Conservation (phyloP, 2,329 filamentous ascomycete species). For the Cladosporium velox region DNA sequence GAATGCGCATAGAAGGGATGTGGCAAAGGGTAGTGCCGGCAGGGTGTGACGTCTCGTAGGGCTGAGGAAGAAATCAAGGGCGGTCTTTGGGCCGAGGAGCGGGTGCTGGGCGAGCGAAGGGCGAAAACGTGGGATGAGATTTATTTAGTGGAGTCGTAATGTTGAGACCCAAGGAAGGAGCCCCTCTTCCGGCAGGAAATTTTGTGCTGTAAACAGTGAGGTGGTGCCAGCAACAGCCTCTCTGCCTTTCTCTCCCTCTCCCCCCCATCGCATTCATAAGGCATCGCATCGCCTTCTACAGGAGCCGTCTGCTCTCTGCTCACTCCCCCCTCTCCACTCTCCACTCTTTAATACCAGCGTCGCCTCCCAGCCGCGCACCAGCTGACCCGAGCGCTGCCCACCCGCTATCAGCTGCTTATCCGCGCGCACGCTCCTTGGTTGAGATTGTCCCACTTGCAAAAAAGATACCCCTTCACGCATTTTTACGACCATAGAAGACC, state of each 20-base stretch:
- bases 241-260: background rate
- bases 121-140: background rate
- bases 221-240: background rate
- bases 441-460: conserved; percentile 7
- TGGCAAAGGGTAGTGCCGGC: background rate
- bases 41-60: background rate
- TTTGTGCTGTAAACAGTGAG: background rate
- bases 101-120: background rate
- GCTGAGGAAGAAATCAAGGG: background rate
- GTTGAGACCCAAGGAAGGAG: background rate
- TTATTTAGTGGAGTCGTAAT: background rate
- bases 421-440: conserved; percentile 15
- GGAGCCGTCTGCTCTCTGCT: conserved; percentile 10
- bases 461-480: conserved; percentile 17
- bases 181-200: background rate
- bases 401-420: conserved; percentile 19
- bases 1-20: background rate
- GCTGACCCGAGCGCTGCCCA: conserved; percentile 5
- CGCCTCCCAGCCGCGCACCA: conserved; percentile 13
- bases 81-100: conserved; percentile 1
- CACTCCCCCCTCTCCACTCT: conserved; percentile 18
- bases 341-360: conserved; percentile 16
- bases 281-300: conserved; percentile 13
- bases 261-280: conserved; percentile 6
- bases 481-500: conserved; percentile 12